Base-by-base conservation (phyloP, 306 rosid species). In the Vigna mungo region DNA sequence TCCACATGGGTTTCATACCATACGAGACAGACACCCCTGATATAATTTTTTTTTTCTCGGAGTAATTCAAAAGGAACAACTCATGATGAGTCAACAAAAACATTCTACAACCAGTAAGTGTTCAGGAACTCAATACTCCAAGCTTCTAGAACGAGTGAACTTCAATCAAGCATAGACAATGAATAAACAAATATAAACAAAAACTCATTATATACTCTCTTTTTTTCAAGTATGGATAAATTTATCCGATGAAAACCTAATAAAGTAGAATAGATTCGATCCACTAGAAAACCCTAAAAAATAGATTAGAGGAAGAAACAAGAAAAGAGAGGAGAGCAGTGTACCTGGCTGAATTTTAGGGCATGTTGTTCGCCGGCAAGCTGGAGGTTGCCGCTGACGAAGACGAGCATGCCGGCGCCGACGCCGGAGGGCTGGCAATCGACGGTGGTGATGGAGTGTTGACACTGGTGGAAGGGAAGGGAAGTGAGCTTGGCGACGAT, bases 341-440 rank as follows among this genome's bases (percentile, higher is more conserved):
- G 37, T 4, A 94, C 98, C 98, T 94, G 98, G 72, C 98, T 95
- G 86, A 95, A 95, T 82, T 90, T 92, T 66, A 95, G 98, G 11
- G 96, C 84, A 82, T 92, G 96, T 27, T 92, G 95, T 47, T 95
- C 98, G 13, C 98, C 98, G 74, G 89, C 89, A 81, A 95, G 97
- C 74, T 92, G 93, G 78, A 95, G 97, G 60, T 85, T 92, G 14
- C 98, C 98, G 80, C 97, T 90, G 87, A 95, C 98, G 76, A 95
- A 92, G 81, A 92, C 98, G 21, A 92, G 91, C 93, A 92, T 87
- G 51, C 97, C 97, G 32, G 89, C 88, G 49, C 77, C 87, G 72
- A 88, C 84, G 23, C 86, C 91, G 44, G 98, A 95, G 46, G 98
- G 97, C 80, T 95, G 98, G 71, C 84, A 90, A 74, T 95, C 97